phyloP scores from a whole-genome alignment of 1,139 yeast species.

The Pichia sp. region DNA sequence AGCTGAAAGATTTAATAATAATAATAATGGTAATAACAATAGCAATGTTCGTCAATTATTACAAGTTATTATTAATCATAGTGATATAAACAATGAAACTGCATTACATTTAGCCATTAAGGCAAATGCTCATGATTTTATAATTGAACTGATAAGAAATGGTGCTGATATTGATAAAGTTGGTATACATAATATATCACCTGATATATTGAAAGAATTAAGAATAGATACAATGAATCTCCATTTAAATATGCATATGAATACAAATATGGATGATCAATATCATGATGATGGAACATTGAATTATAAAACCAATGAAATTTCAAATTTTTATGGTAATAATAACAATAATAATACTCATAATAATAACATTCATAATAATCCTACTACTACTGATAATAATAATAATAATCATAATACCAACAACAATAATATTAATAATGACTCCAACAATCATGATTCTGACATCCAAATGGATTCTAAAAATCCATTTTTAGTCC shows the following conservation, averaged over 20 bases:
- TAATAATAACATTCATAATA: too few species aligned
- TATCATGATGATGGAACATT: too few species aligned
- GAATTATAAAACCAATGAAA: too few species aligned
- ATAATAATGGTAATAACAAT: slow-evolving; percentile 18
- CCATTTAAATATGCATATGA: neutral
- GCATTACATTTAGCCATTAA: slow-evolving; percentile 59
- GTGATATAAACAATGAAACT: slow-evolving; percentile 64
- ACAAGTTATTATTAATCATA: slow-evolving; percentile 60
- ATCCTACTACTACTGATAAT: neutral
- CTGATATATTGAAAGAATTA: slow-evolving; percentile 21
- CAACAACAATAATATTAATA: neutral
- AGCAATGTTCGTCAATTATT: slow-evolving; percentile 38
- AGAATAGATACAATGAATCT: too few species aligned
- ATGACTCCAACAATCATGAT: neutral
- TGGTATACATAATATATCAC: slow-evolving; percentile 19
- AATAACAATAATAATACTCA: too few species aligned
- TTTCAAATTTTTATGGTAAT: too few species aligned
- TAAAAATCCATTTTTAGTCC: slow-evolving; percentile 6
- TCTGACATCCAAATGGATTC: neutral
- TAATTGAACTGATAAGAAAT: slow-evolving; percentile 26
- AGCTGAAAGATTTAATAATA: slow-evolving; percentile 25
- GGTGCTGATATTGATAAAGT: slow-evolving; percentile 38
- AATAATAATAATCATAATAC: neutral
- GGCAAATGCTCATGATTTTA: slow-evolving; percentile 34
- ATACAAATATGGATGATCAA: neutral